Conservation (phyloP, 352 stramenopile species). For the Pythium dissimile region DNA sequence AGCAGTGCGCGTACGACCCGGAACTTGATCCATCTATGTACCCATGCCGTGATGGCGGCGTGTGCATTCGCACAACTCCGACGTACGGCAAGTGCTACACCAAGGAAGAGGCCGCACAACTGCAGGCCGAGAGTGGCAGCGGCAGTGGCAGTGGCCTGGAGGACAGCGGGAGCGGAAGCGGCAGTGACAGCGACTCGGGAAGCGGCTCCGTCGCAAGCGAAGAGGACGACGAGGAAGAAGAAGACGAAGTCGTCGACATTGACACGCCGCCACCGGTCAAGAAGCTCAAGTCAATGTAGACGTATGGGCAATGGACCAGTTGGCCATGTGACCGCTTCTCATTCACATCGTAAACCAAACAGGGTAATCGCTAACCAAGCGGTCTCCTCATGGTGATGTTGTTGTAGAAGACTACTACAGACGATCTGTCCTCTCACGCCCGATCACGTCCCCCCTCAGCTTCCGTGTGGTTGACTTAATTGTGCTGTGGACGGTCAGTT, state of each 20-base stretch:
- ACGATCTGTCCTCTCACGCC: too few relatives aligned
- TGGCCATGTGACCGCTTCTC: too few relatives aligned
- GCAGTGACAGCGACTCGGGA: neutral
- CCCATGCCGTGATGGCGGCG: conserved; percentile 38
- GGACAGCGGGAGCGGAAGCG: neutral
- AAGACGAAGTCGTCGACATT: neutral
- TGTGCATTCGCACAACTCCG: conserved; percentile 51
- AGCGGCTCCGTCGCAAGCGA: neutral
- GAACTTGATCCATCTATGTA: conserved; percentile 53
- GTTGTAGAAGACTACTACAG: too few relatives aligned
- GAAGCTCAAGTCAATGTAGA: too few relatives aligned
- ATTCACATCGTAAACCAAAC: too few relatives aligned
- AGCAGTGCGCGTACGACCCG: conserved; percentile 59
- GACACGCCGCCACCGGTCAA: too few relatives aligned
- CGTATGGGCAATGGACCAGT: too few relatives aligned
- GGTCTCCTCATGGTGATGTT: too few relatives aligned
- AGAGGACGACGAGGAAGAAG: neutral
- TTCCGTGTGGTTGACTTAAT: too few relatives aligned
- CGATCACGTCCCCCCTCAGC: too few relatives aligned
- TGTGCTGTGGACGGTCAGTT: too few relatives aligned
- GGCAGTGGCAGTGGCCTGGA: neutral
- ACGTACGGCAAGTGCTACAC: conserved; percentile 49
- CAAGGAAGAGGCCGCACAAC: conserved; percentile 13
- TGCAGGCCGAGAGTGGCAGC: conserved; percentile 4
- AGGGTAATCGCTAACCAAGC: too few relatives aligned